Evolutionary conservation across 2,329 filamentous ascomycete genomes (phyloP), one percentile per base, ranked within the genome.

Genomic region (Neonectria punicea): DNA sequence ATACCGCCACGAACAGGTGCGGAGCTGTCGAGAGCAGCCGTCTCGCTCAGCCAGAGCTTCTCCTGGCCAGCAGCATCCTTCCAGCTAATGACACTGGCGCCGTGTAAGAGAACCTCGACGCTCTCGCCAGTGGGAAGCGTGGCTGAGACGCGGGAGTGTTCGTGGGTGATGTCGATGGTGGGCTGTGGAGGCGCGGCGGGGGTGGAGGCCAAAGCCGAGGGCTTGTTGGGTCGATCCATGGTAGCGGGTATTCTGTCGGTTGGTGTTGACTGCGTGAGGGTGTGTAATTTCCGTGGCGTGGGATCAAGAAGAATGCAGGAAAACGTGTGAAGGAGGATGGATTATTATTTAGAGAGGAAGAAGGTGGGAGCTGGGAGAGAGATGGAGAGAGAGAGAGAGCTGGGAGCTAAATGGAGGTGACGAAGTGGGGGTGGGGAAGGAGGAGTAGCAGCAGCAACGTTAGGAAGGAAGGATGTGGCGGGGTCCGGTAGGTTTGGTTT

Each of bases 31-130:
- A 97, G 84, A 74, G 88, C 89, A 49, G 94, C 92, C 63, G 86
- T 89, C 66, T 94, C 89, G 80, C 92, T 96, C 71, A 98, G 76
- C 87, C 93, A 98, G 59, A 98, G 86, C 81, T 94, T 94, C 83
- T 98, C 94, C 61, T 88, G 82, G 53, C 92, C 92, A 63, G 87
- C 84, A 64, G 89, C 87, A 76, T 92, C 91, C 85, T 96, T 97
- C 96, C 96, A 99, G 80, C 92, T 96, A 64, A 92, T 90, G 53
- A 99, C 92, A 1, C 94, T 98, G 11, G 96, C 96, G 63, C 96
- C 96, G 75, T 92, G 92, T n/a, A 98, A 89, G 66, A 97, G 85
- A 41, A 99, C 86, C 70, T 93, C 90, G 71, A 97, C 88, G 60
- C 89, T 93, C 82, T 98, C 94, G 71, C 95, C 94, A 1, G 93